These are phyloP conservation scores for Neonothopanus nambi DNA, from an alignment of 1,284 basidiomycete species.

Conservation along the genomic window DNA sequence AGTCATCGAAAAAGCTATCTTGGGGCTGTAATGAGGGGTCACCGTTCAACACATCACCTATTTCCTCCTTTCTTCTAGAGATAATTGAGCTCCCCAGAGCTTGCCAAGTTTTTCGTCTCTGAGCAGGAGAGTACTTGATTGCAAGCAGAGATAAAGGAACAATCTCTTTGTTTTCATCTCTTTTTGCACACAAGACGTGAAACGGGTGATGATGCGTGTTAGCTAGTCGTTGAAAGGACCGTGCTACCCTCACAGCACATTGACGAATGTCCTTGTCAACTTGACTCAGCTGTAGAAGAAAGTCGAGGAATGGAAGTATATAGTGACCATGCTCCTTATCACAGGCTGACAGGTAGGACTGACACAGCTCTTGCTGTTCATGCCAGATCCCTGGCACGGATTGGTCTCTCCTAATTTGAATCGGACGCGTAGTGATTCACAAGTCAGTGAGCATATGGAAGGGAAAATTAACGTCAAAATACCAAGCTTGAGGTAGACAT, in stretches of 20 bases:
- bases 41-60: background rate
- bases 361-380: background rate
- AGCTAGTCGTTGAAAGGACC: background rate
- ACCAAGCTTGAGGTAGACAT: no score
- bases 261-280: background rate
- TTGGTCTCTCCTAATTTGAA: background rate
- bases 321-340: background rate
- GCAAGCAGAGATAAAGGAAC: background rate
- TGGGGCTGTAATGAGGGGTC: background rate
- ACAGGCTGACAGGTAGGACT: background rate
- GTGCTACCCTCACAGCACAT: background rate
- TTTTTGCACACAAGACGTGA: background rate
- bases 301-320: constrained; percentile 1
- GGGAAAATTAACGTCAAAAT: no score
- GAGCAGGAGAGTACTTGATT: background rate
- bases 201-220: background rate
- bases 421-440: no score
- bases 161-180: background rate
- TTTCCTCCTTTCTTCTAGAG: background rate
- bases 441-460: no score
- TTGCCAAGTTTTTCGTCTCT: background rate
- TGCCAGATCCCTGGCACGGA: background rate
- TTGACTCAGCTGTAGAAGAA: background rate
- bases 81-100: background rate
- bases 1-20: background rate